Evolutionary conservation across 768 basidiomycete genomes (phyloP), one percentile per base, ranked within the genome.

Genomic region (Lyophyllum decastes): DNA sequence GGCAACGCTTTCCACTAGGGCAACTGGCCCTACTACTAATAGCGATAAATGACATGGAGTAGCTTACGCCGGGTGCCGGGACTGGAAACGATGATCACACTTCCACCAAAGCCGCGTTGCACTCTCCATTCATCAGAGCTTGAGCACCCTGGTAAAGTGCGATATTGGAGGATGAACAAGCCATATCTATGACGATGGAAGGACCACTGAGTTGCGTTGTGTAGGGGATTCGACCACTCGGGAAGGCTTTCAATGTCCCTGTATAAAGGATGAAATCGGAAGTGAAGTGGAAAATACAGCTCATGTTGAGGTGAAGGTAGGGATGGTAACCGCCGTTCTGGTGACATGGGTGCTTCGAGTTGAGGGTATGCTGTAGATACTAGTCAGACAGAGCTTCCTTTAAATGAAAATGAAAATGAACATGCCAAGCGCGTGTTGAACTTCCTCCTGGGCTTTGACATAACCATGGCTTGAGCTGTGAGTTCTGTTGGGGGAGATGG

Each of bases 221-320:
- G 61, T 89, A 85, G 0, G 89, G 88, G 50, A 91, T 77, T 21
- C 88, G 84, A 10, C 90, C 89, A 55, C 86, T 87, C 46, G 89
- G 70, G 67, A 90, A 90, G 26, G 88, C 81, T 43, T 73, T 77
- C 49, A 89, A 64, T 0, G 85, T 92, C 19, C 89, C 89, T 88
- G 33, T 38, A 14, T 25, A 26, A 1, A 26, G 19, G 14, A 24
- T 54, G 27, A 57, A 44, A 27, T 4, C 48, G 19, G 26, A 7
- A 33, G 9, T 5, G 30, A 48, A 22, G 24, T 19, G 16, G 2
- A 25, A 51, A 33, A 17, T 17, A 55, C n/a, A n/a, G n/a, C n/a
- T n/a, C n/a, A n/a, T n/a, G n/a, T n/a, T n/a, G n/a, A n/a, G n/a
- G n/a, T n/a, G n/a, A n/a, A n/a, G n/a, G n/a, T n/a, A n/a, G n/a